Evolutionary conservation across 176 grass and related monocot genomes (phyloP), one percentile per base, ranked within the genome.

Genomic region (Urochloa ruziziensis): DNA sequence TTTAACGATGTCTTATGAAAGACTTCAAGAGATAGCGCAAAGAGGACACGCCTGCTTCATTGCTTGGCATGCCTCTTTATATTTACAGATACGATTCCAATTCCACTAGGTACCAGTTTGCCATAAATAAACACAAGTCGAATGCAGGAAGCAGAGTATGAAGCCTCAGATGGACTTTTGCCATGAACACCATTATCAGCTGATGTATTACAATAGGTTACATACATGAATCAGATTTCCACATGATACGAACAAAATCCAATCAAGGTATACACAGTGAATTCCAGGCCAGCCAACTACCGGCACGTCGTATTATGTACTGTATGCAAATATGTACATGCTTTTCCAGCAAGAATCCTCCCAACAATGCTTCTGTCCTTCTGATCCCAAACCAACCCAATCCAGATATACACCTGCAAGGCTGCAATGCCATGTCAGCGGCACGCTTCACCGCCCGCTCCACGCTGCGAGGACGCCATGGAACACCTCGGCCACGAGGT

Each of bases 401-500:
- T 34, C 77, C 54, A 86, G 27, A 81, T 35, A 15, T 60, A 69
- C 39, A 35, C 39, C 46, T 40, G 5, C 48, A 46, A 15, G 18
- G 1, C 40, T 46, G 67, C 67, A 43, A 14, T 27, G 23, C 27
- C 11, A 66, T 36, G 43, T 24, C 66, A 67, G 34, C 23, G 43
- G 43, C 67, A 68, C 19, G 23, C 80, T 88, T 67, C 37, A 97
- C 56, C 83, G 80, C 42, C 93, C 89, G 68, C 87, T 94, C 96
- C 96, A 99, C 11, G 87, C 89, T n/a, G 75, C 68, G 76, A 99
- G 93, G 59, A 99, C 80, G 75, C 89, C 86, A 42, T 89, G 93
- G 62, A 99, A 96, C 64, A 96, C 86, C 62, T 99, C 93, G 52
- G 91, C 87, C 5, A 99, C 89, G 28, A 99, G 91, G 7, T 99